Percentiles rank a stretch among this genome's conserved stretches.
Conservation (phyloP, 805 yeast genomes). For the Ogataea sp. region DNA sequence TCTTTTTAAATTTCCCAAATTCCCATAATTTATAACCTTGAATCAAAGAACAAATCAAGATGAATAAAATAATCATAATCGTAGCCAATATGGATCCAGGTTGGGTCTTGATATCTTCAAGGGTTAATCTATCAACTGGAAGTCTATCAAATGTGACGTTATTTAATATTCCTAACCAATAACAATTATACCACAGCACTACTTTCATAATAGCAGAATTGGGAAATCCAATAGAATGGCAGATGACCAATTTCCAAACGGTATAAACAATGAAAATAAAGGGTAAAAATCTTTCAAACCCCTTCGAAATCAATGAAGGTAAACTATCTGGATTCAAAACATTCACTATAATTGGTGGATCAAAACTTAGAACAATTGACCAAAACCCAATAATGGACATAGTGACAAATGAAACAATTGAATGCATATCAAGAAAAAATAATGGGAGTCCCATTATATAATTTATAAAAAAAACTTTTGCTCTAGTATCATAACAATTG, state of each 20-base stretch:
- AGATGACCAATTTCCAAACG: slow-evolving; percentile 52
- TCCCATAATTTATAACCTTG: slow-evolving; percentile 81
- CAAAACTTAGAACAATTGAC: slow-evolving; percentile 69
- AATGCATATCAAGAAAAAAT: slow-evolving; percentile 35
- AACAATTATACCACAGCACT: slow-evolving; percentile 66
- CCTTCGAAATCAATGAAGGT: slow-evolving; percentile 59
- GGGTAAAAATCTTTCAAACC: slow-evolving; percentile 71
- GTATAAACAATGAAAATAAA: slow-evolving; percentile 61
- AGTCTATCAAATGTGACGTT: slow-evolving; percentile 82
- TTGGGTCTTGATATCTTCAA: slow-evolving; percentile 60
- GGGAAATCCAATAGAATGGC: slow-evolving; percentile 34
- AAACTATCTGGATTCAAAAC: slow-evolving; percentile 43
- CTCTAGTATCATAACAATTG: slow-evolving; percentile 67
- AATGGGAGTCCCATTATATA: slow-evolving; percentile 56
- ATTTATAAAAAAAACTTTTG: slow-evolving; percentile 47
- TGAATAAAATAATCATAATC: slow-evolving; percentile 34
- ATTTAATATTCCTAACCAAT: slow-evolving; percentile 80
- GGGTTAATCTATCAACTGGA: slow-evolving; percentile 79
- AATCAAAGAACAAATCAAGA: slow-evolving; percentile 48
- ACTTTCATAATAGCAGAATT: slow-evolving; percentile 35
- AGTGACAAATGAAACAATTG: slow-evolving; percentile 53
- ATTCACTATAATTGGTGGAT: slow-evolving; percentile 65
- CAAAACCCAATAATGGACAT: slow-evolving; percentile 64
- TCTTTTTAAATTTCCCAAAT: slow-evolving; percentile 58
- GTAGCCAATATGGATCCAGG: slow-evolving; percentile 73